Percentiles rank a stretch among this genome's conserved stretches.
phyloP scores from a whole-genome alignment of 441 rosid species.

The Populus trichocarpa region DNA sequence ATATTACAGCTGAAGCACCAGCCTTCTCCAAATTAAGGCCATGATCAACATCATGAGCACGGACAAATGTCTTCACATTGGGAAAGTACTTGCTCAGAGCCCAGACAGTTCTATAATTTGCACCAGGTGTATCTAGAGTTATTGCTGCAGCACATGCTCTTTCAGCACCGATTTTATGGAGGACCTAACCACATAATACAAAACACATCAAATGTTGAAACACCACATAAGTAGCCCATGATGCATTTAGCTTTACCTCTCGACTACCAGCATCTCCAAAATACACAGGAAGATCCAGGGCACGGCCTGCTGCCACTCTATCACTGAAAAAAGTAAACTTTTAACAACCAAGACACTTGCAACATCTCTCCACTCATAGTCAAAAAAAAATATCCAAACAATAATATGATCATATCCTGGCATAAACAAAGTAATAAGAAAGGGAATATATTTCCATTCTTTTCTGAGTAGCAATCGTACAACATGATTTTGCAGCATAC shows the following conservation, averaged over 20 bases:
- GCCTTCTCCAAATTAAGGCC: slow-evolving; percentile 97
- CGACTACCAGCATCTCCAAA: slow-evolving; percentile 98
- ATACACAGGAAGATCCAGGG: slow-evolving; percentile 93
- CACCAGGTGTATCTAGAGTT: slow-evolving; percentile 94
- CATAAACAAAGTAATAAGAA: background rate
- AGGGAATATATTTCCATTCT: background rate
- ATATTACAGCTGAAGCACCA: slow-evolving; percentile 89
- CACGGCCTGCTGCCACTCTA: slow-evolving; percentile 90
- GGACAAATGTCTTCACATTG: slow-evolving; percentile 90
- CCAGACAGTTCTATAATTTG: slow-evolving; percentile 98
- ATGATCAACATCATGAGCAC: slow-evolving; percentile 97
- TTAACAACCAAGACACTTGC: slow-evolving; percentile 2
- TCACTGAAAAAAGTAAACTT: slow-evolving; percentile 54
- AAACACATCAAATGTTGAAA: slow-evolving; percentile 23
- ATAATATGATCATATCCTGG: background rate
- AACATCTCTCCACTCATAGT: background rate
- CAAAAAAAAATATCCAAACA: background rate
- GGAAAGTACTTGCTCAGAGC: slow-evolving; percentile 97
- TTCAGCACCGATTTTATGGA: slow-evolving; percentile 93
- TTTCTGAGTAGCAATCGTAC: background rate
- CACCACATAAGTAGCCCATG: slow-evolving; percentile 3
- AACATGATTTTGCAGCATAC: background rate
- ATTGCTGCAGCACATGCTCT: slow-evolving; percentile 98
- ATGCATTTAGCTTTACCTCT: slow-evolving; percentile 56
- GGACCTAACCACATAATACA: slow-evolving; percentile 53